Percentiles rank a stretch among this genome's conserved stretches.
Evolutionary conservation across 2,329 filamentous ascomycete genomes (phyloP).

Genomic region (Penicillium paneum): DNA sequence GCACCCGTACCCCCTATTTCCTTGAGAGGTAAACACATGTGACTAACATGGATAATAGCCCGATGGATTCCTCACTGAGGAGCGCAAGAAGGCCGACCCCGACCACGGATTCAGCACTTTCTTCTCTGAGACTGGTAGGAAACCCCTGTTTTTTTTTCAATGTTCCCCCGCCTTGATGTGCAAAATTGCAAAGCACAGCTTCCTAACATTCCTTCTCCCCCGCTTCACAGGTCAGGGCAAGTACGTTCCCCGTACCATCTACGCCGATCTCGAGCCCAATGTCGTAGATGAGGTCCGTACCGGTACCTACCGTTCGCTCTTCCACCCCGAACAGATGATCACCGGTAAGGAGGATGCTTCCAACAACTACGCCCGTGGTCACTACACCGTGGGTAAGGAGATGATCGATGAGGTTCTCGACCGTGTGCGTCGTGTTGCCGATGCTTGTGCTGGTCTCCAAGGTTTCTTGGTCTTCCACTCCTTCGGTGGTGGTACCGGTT

Average conservation of each 20-base stretch:
- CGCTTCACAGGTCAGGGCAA: conserved; percentile 78
- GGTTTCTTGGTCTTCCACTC: conserved; percentile 99
- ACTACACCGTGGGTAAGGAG: conserved; percentile 99
- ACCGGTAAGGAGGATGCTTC: conserved; percentile 99
- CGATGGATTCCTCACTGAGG: conserved; percentile 97
- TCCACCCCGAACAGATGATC: conserved; percentile 99
- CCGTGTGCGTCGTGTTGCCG: conserved; percentile 94
- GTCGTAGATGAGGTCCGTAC: conserved; percentile 99
- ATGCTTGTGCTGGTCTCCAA: conserved; percentile 97
- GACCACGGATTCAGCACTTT: conserved; percentile 99
- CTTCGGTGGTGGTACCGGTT: conserved; percentile 97
- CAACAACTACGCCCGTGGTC: conserved; percentile 99
- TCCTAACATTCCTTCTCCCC: conserved; percentile 20
- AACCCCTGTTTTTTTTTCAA: conserved; percentile 21
- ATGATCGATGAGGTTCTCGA: conserved; percentile 97
- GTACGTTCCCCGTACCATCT: conserved; percentile 98
- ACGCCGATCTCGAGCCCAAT: conserved; percentile 99
- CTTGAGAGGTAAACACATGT: conserved; percentile 21
- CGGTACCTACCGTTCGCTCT: conserved; percentile 90
- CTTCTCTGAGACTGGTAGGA: conserved; percentile 97
- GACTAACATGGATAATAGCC: conserved; percentile 59
- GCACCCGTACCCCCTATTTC: conserved; percentile 20
- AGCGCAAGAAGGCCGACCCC: conserved; percentile 88
- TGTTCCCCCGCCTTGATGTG: conserved; percentile 11
- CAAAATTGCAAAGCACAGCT: conserved; percentile 8